These are phyloP conservation scores for Rhynchospora breviuscula DNA, from an alignment of 176 grass and related monocot species.

Conservation along the genomic window DNA sequence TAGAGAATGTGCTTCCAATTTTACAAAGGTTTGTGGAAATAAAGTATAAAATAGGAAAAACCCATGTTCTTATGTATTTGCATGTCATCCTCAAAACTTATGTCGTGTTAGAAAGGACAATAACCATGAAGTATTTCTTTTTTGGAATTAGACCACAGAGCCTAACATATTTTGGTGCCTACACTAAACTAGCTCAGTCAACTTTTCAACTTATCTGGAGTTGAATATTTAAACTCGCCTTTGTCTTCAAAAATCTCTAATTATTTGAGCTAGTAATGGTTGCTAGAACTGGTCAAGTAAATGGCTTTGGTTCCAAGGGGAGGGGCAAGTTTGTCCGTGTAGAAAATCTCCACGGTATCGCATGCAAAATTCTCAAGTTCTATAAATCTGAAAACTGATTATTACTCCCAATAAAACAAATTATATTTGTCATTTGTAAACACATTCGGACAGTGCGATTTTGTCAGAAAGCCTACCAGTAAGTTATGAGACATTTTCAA, in stretches of 20 bases:
- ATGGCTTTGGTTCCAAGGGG: neutral
- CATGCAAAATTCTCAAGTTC: neutral
- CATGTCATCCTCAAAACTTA: neutral
- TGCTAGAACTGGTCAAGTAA: neutral
- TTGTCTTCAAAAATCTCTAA: neutral
- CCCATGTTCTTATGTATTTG: neutral
- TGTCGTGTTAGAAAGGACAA: neutral
- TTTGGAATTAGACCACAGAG: neutral
- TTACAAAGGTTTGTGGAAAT: slow-evolving; percentile 59
- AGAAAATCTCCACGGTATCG: neutral
- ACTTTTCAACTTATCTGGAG: neutral
- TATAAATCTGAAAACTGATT: neutral
- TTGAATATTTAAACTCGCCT: neutral
- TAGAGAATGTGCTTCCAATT: slow-evolving; percentile 83
- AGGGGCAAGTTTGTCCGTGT: neutral
- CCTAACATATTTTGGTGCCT: neutral
- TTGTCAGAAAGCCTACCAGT: neutral
- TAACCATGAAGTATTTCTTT: neutral
- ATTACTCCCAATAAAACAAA: neutral
- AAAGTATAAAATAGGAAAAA: neutral
- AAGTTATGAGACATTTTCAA: neutral
- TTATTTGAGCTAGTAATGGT: neutral
- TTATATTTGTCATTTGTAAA: neutral
- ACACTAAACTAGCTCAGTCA: neutral
- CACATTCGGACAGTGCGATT: neutral